phyloP scores from a whole-genome alignment of 1,284 basidiomycete genomes.

The Marasmius tenuissimus region DNA sequence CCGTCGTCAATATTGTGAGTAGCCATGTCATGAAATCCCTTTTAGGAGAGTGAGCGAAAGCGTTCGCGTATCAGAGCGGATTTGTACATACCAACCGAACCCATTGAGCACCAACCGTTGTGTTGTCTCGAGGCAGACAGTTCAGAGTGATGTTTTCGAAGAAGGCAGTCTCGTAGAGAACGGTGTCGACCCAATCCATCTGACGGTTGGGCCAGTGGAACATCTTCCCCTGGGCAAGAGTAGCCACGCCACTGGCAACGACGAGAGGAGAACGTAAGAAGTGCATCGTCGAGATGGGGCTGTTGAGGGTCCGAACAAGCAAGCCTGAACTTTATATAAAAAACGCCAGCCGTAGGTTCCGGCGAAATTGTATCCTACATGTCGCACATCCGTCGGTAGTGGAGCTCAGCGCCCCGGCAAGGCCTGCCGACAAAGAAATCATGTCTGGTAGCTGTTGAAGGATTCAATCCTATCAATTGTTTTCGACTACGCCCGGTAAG shows the following conservation, averaged over 20 bases:
- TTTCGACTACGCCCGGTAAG: no score
- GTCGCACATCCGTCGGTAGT: no score
- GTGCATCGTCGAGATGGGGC: not conserved
- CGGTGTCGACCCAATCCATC: not conserved
- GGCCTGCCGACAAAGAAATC: no score
- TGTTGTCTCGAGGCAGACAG: not conserved
- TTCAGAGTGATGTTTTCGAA: not conserved
- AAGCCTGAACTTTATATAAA: not conserved
- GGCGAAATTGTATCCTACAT: no score
- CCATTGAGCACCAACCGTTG: not conserved
- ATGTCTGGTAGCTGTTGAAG: no score
- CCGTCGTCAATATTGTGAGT: constrained; percentile 24
- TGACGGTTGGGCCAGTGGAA: not conserved
- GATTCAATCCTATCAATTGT: no score
- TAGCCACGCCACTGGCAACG: not conserved
- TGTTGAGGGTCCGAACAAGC: not conserved
- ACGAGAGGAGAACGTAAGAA: not conserved
- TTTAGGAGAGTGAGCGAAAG: not conserved
- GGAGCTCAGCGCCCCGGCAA: no score
- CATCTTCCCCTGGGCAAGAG: not conserved
- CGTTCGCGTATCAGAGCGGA: not conserved
- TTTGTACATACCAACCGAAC: not conserved
- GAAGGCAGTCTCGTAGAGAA: not conserved
- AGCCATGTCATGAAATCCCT: constrained; percentile 31
- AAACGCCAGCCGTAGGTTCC: no score